Evolutionary conservation across 192 early-diverging fungal species (phyloP).

Genomic region (Entomortierella parvispora): DNA sequence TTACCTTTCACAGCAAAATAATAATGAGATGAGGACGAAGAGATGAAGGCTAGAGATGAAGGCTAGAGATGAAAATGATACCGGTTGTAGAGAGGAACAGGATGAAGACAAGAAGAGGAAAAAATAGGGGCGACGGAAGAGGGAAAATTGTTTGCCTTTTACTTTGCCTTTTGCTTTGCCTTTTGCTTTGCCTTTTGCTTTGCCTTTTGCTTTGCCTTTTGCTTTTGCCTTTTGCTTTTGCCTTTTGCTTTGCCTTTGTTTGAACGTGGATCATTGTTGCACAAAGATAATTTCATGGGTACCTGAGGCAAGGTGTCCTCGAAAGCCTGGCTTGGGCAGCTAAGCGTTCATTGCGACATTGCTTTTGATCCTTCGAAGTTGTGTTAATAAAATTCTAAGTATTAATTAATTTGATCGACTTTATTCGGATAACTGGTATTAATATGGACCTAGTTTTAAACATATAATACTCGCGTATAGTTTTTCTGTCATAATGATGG

Average conservation of each 20-base stretch:
- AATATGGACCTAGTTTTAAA: too few relatives aligned
- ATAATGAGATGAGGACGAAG: conserved; percentile 42
- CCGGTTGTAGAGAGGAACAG: conserved; percentile 27
- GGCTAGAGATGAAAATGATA: conserved; percentile 26
- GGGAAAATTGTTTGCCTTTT: conserved; percentile 1
- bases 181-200: neutral
- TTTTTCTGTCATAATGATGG: too few relatives aligned
- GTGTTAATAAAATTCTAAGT: too few relatives aligned
- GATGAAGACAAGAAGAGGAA: conserved; percentile 30
- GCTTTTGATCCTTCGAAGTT: too few relatives aligned
- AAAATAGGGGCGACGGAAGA: conserved; percentile 1
- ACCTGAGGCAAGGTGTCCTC: conserved; percentile 21
- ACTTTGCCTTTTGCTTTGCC: neutral
- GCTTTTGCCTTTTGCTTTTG: conserved; percentile 4
- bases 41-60: too few relatives aligned
- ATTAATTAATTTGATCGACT: too few relatives aligned
- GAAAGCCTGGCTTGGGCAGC: conserved; percentile 18
- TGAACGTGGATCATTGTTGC: conserved; percentile 10
- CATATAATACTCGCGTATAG: too few relatives aligned
- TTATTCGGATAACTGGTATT: too few relatives aligned
- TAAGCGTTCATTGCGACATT: conserved; percentile 20
- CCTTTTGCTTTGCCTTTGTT: conserved; percentile 11
- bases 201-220: neutral
- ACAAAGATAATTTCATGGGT: conserved; percentile 28
- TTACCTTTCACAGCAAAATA: conserved; percentile 38